Evolutionary conservation across 345 rosid genomes (phyloP), one percentile per base, ranked within the genome.

Genomic region (Camelina laxa): DNA sequence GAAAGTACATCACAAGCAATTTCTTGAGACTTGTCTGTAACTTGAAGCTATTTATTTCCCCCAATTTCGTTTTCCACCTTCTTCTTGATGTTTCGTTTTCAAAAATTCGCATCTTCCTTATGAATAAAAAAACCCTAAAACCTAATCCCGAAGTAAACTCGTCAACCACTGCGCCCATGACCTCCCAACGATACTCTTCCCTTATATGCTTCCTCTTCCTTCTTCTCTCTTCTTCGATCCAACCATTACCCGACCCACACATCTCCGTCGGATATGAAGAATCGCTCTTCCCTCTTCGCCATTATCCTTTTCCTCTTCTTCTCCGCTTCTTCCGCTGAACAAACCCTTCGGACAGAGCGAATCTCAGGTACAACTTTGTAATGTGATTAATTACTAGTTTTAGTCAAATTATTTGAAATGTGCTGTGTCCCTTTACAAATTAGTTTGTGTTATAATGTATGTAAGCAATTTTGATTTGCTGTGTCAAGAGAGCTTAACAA

Each of bases 1-100:
- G 59, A 56, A 67, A 70, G 75, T 76, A 48, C 6, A 76, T 9
- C 10, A 13, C 54, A 69, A 62, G 70, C 80, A 69, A 76, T 11
- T 54, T 14, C 27, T 38, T 27, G 2, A 35, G 9, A 31, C 76
- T 4, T 89, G 82, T 73, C 91, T 74, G 85, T 87, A 79, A 80
- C 92, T 90, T 92, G 65, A 88, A 88, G 91, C 96, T 87, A 87
- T 81, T 75, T 87, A 87, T 81, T 75, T 87, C 51, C 19, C 19
- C 51, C 36, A 15, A 82, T 80, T 72, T 82, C 80, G 75, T 77
- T 21, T 55, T 76, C 83, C 2, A 38, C 78, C 84, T 64, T 80
- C 68, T 27, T 82, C 84, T 60, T 4, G 30, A 58, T 66, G 70
- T 62, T 79, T 72, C 62, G 12, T 73, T 72, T 72, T 75, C 69